Evolutionary conservation across 257 asterid genomes (phyloP).

Genomic region (Solanum bulbocastanum): DNA sequence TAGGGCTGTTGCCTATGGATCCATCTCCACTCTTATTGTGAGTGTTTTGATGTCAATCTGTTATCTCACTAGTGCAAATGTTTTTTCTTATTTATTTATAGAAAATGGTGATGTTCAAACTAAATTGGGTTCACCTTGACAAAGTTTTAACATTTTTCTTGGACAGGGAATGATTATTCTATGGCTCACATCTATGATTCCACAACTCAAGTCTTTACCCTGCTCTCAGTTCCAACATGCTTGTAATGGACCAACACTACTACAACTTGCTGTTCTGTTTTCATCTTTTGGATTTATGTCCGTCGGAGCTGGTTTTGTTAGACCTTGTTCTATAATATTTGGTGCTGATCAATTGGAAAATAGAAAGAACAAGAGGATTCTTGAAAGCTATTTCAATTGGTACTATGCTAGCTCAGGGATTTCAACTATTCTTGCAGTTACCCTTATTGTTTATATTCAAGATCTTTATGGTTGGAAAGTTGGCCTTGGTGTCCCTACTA

Average conservation of each 20-base stretch:
- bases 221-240: background rate
- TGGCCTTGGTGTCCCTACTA: slow-evolving; percentile 9
- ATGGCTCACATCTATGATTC: slow-evolving; percentile 8
- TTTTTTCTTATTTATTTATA: too few relatives aligned
- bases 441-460: slow-evolving; percentile 8
- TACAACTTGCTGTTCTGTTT: background rate
- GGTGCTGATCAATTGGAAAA: slow-evolving; percentile 5
- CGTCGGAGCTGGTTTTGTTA: slow-evolving; percentile 10
- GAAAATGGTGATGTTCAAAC: too few relatives aligned
- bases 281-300: background rate
- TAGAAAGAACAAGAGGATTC: background rate
- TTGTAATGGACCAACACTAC: background rate
- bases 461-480: slow-evolving; percentile 11
- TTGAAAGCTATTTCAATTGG: slow-evolving; percentile 3
- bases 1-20: background rate
- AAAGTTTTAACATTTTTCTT: background rate
- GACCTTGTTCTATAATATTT: slow-evolving; percentile 14
- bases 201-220: background rate
- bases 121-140: too few relatives aligned
- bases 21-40: slow-evolving; percentile 3
- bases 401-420: slow-evolving; percentile 4
- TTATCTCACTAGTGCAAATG: background rate
- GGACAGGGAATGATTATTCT: slow-evolving; percentile 5
- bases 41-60: background rate
- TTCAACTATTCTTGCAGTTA: slow-evolving; percentile 5